Evolutionary conservation across 2,329 filamentous ascomycete genomes (phyloP).

Genomic region (Penicillium sp.): DNA sequence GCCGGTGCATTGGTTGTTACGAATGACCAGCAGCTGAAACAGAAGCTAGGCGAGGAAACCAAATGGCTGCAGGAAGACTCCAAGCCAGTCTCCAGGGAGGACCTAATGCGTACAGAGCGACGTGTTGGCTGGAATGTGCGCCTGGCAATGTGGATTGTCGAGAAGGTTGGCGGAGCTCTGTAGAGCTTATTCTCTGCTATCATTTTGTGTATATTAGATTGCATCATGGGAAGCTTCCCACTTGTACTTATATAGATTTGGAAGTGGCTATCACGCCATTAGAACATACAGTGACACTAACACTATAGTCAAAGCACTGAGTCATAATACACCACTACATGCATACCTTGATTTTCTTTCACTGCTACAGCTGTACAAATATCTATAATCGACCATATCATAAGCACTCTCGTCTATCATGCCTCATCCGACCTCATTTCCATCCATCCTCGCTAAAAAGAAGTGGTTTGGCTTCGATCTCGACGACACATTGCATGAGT

Average conservation of each 20-base stretch:
- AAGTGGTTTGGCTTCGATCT: conserved; percentile 54
- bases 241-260: conserved; percentile 12
- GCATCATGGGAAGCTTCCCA: background rate
- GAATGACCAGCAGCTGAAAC: conserved; percentile 70
- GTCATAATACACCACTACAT: background rate
- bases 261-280: background rate
- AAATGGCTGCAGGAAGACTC: conserved; percentile 78
- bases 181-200: conserved; percentile 45
- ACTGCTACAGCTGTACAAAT: background rate
- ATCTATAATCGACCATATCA: too few species aligned
- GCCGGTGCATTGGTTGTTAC: conserved; percentile 87
- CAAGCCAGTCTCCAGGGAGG: conserved; percentile 68
- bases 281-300: background rate
- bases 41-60: conserved; percentile 77
- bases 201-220: conserved; percentile 5
- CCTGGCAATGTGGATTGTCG: conserved; percentile 92
- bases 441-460: conserved; percentile 29
- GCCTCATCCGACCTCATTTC: background rate
- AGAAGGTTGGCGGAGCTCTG: conserved; percentile 82
- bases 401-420: too few species aligned
- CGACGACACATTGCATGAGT: conserved; percentile 55
- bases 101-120: conserved; percentile 80
- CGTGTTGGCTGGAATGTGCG: conserved; percentile 84
- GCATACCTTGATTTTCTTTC: background rate
- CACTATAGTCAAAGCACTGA: background rate